Base-by-base conservation (phyloP, 371 early-diverging fungal species). In the Chytridiales sp. region DNA sequence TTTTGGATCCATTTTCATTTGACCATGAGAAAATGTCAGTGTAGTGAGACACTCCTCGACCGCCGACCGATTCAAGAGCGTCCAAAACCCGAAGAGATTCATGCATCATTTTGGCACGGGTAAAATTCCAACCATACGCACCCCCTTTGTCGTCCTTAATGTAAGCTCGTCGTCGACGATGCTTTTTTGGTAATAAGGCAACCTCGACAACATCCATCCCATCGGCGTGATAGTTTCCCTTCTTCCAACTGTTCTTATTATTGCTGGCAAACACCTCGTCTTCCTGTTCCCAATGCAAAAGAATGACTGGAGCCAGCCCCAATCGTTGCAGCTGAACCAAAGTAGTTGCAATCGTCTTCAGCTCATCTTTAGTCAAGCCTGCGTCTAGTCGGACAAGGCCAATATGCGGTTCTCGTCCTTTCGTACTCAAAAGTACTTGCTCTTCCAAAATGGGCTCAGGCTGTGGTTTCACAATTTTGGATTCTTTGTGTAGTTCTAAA, bases 21-120 rank as follows among this genome's bases (percentile, higher is more conserved):
- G 22, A 5, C 22, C n/a, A 27, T 52, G 59, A 60, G 62, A 85
- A 84, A 31, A 86, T 68, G 49, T 78, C 80, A 31, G 69, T 73
- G 53, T 74, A 81, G 21, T 90, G 58, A 2, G 88, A 77, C 31
- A 86, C 76, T 2, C 89, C 87, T n/a, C 82, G 72, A 15, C 89
- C 91, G 11, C 91, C 91, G n/a, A 81, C 85, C 8, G 64, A 67
- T 40, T 92, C 90, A 49, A 94, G 84, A 3, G 83, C 80, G 48
- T 91, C 88, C 0, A 83, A 83, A 13, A 93, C 57, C 13, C 70
- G 57, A 47, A 57, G 44, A 19, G 54, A 76, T 35, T 88, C 88
- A 15, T 74, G 59, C 11, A 84, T 62, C 79, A 84, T 83, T 29
- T 73, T 66, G 26, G 68, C 68, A 27, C 69, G 64, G 29, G 29